Evolutionary conservation across 768 basidiomycete species (phyloP), one percentile per base, ranked within the genome.

Genomic region (Podaxis sp.): DNA sequence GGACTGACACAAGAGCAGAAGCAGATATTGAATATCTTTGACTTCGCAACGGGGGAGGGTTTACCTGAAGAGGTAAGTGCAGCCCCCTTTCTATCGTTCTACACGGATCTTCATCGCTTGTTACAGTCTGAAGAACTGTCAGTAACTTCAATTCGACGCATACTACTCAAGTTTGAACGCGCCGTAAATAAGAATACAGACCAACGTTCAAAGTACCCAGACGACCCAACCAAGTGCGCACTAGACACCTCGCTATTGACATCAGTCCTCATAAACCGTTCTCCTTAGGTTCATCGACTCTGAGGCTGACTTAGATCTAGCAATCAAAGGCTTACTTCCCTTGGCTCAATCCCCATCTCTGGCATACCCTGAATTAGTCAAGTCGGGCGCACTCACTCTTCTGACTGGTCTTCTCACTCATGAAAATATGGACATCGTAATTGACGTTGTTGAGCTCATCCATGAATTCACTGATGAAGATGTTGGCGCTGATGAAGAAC

Each of bases 391-490:
- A 16, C 76, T 94, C 14, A 70, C 79, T 35, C 76, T 87, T 27
- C 80, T 98, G 51, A 82, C 91, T 59, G 94, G 91, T 32, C 82
- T 99, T 51, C 84, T 99, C 59, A 91, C 87, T 59, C 95, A 99
- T 70, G 97, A 99, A 73, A 99, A 99, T 71, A 82, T 89, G 50
- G 97, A 99, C 74, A 98, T 99, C 62, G 91, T 91, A n/a, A 91
- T 98, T 57, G 95, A 97, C 65, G 90, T 93, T 35, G 87, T 98
- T 37, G 92, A 95, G 69, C 82, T 96, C 18, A 79, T 99, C 4
- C 89, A 94, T 67, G 97, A 99, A 73, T 81, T 98, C 62, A 96
- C 95, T 1, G 97, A 99, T 65, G 97, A 98, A 73, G 96, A 98
- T 66, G 92, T 93, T 1, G 91, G 90, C 4, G 87, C 90, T 51